These are phyloP conservation scores for Macrotyloma uniflorum DNA, from an alignment of 306 rosid species.

Conservation along the genomic window DNA sequence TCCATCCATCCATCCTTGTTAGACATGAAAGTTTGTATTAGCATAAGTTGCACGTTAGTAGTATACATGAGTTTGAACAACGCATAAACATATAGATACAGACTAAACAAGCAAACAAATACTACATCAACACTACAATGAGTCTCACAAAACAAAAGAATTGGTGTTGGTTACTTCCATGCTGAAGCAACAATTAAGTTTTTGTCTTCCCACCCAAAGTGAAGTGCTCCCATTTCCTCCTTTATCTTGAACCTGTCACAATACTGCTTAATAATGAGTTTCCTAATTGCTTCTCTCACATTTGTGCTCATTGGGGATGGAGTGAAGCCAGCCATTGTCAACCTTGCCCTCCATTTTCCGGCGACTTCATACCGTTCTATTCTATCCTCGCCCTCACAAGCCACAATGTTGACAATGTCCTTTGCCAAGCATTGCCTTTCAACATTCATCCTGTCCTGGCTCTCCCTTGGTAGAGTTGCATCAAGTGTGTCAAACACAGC, in stretches of 20 bases:
- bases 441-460: slow-evolving; percentile 91
- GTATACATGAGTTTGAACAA: slow-evolving; percentile 40
- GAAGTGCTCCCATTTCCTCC: slow-evolving; percentile 77
- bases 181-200: slow-evolving; percentile 88
- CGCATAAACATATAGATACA: slow-evolving; percentile 42
- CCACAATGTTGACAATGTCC: slow-evolving; percentile 86
- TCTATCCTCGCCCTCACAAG: slow-evolving; percentile 93
- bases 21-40: slow-evolving; percentile 31
- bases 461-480: slow-evolving; percentile 87
- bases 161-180: slow-evolving; percentile 64
- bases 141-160: slow-evolving; percentile 17
- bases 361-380: slow-evolving; percentile 93
- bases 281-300: slow-evolving; percentile 53
- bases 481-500: slow-evolving; percentile 91
- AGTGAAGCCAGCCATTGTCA: slow-evolving; percentile 89
- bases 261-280: slow-evolving; percentile 61
- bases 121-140: slow-evolving; percentile 25
- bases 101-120: slow-evolving; percentile 39
- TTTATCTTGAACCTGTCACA: slow-evolving; percentile 74
- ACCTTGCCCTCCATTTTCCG: slow-evolving; percentile 95
- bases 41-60: slow-evolving; percentile 38
- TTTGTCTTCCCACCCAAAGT: slow-evolving; percentile 93
- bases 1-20: neutral
- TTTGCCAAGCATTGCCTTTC: slow-evolving; percentile 90
- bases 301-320: slow-evolving; percentile 59